These are phyloP conservation scores for Wickerhamomyces subpelliculosus DNA, from an alignment of 805 yeast genomes.

Conservation along the genomic window DNA sequence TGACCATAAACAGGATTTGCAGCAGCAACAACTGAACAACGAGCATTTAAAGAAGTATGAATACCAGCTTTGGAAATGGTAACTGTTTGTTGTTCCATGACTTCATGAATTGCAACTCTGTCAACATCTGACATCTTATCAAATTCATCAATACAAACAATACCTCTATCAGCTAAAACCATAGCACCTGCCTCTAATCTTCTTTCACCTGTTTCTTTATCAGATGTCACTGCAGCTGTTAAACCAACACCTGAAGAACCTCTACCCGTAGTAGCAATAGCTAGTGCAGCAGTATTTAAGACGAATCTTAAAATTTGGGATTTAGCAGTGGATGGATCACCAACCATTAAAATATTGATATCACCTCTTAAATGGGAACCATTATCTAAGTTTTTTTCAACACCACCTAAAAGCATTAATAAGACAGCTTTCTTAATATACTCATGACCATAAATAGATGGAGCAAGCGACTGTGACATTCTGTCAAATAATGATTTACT, in stretches of 20 bases:
- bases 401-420: conserved; percentile 88
- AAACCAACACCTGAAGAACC: conserved; percentile 99
- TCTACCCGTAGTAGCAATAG: conserved; percentile 97
- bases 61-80: conserved; percentile 98
- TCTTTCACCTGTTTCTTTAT: conserved; percentile 95
- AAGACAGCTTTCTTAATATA: conserved; percentile 86
- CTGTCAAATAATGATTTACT: conserved; percentile 68
- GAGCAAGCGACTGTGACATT: conserved; percentile 84
- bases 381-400: conserved; percentile 85
- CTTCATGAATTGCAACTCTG: conserved; percentile 98
- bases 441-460: conserved; percentile 91
- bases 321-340: conserved; percentile 98
- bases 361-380: conserved; percentile 98
- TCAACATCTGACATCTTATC: conserved; percentile 97
- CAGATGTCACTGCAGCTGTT: conserved; percentile 96
- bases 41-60: conserved; percentile 91
- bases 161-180: conserved; percentile 96
- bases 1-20: conserved; percentile 98
- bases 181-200: conserved; percentile 98
- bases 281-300: conserved; percentile 87
- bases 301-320: conserved; percentile 94
- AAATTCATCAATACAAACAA: conserved; percentile 97
- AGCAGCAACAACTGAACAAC: conserved; percentile 96
- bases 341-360: conserved; percentile 91
- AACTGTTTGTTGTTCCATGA: conserved; percentile 98